Evolutionary conservation across 441 rosid species (phyloP).

Genomic region (Arabidopsis hybrid): DNA sequence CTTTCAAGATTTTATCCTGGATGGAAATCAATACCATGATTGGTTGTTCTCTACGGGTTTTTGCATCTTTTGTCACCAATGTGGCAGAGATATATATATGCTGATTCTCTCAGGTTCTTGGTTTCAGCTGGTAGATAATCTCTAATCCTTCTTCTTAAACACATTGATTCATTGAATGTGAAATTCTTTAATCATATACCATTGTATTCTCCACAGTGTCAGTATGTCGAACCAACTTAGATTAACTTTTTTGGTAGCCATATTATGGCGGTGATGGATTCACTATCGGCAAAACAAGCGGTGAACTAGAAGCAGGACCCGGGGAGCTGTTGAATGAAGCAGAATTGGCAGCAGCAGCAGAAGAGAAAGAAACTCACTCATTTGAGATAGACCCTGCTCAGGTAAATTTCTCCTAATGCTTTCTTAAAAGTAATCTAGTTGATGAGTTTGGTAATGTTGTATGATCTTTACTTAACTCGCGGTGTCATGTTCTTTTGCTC

Average conservation of each 20-base stretch:
- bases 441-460: constrained; percentile 5
- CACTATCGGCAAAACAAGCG: constrained; percentile 70
- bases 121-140: constrained; percentile 13
- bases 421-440: background rate
- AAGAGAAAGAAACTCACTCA: constrained; percentile 92
- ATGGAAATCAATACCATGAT: background rate
- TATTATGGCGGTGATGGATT: constrained; percentile 67
- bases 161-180: constrained; percentile 18
- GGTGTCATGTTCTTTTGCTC: constrained; percentile 15
- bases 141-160: constrained; percentile 1
- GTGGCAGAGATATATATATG: background rate
- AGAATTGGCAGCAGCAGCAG: constrained; percentile 89
- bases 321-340: constrained; percentile 82
- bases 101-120: constrained; percentile 18
- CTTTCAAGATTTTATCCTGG: background rate
- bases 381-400: constrained; percentile 90
- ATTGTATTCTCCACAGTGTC: constrained; percentile 20
- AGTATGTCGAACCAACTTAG: constrained; percentile 5
- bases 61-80: constrained; percentile 16
- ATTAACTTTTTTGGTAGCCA: constrained; percentile 46
- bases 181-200: constrained; percentile 1
- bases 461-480: constrained; percentile 18
- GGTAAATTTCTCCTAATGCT: constrained; percentile 38
- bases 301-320: constrained; percentile 71
- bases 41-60: background rate